Conservation (phyloP, 2,329 filamentous ascomycete genomes). For the Venturia nashicola region DNA sequence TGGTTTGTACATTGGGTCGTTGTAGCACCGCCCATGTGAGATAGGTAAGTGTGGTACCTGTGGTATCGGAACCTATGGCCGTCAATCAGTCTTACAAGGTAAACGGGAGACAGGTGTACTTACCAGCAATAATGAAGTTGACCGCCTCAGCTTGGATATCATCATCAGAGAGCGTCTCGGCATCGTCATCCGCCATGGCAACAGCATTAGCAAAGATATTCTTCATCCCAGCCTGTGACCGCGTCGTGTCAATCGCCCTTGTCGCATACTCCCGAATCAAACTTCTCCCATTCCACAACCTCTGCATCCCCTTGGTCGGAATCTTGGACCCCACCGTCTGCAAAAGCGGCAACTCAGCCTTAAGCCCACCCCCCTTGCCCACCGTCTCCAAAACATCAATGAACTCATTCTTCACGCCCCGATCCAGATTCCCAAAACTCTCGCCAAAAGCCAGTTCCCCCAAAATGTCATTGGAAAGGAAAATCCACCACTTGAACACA, state of each 20-base stretch:
- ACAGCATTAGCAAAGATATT: conserved; percentile 23
- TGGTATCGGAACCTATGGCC: conserved; percentile 17
- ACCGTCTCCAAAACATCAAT: conserved; percentile 23
- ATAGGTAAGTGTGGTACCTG: conserved; percentile 21
- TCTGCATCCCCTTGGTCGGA: conserved; percentile 18
- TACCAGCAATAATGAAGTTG: conserved; percentile 22
- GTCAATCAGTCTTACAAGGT: too few species aligned
- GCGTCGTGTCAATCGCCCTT: conserved; percentile 20
- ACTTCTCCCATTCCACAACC: conserved; percentile 23
- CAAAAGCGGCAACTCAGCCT: conserved; percentile 23
- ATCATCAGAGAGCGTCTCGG: conserved; percentile 19
- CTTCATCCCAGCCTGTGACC: conserved; percentile 17
- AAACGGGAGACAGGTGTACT: too few species aligned
- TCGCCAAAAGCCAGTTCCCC: conserved; percentile 27
- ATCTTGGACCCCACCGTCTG: conserved; percentile 19
- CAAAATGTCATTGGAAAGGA: conserved; percentile 28
- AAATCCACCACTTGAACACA: conserved; percentile 24
- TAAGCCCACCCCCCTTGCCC: conserved; percentile 23
- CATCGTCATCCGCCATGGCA: conserved; percentile 19
- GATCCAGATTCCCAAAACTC: conserved; percentile 22
- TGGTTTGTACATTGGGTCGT: conserved; percentile 5
- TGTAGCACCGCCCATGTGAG: conserved; percentile 21
- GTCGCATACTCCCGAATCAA: conserved; percentile 19
- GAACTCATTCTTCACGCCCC: conserved; percentile 20
- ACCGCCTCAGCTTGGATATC: conserved; percentile 22